Base-by-base conservation (phyloP, 2,329 filamentous ascomycete species). In the Capronia coronata region DNA sequence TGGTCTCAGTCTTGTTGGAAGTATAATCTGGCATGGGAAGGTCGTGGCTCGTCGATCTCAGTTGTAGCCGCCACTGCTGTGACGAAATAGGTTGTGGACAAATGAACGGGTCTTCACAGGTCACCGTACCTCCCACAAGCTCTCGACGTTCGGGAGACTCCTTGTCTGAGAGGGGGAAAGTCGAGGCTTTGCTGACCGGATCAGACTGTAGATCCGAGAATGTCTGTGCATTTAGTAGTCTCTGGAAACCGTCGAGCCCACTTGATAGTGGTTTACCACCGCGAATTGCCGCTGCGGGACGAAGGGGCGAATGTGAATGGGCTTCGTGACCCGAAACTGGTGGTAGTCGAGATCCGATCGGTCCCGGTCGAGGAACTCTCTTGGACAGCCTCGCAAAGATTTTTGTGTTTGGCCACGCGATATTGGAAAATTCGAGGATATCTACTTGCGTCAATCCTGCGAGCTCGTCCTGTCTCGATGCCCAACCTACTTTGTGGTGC, bases 381-480 rank as follows among this genome's bases (percentile, higher is more conserved):
- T 44, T 66, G 14, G 69, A 14, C 8, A 45, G 18, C n/a, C 37
- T 65, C 30, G 73, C 74, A 16, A 73, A 87, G 82, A 88, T 86
- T 13, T 71, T 67, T 16, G 77, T 69, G 63, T 86, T 89, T 6
- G 87, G 87, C 86, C 87, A 94, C 2, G 87, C 86, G 61, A 94
- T 88, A 2, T 77, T 77, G 2, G 80, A 82, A 52, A 71, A 74
- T 65, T 93, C 85, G 23, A 94, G 75, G 19, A 90, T 72, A 35
- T 85, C 87, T 87, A 57, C 5, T 56, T 43, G 52, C 41, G 7
- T 25, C 9, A 35, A 32, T 30, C 10, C 8, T 27, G 21, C 23
- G 10, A 27, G 5, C 23, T 29, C 14, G 9, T 21, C 41, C 9
- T 22, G n/a, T 9, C 23, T 16, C 3, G 10, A 11, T 8, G 16